Percentiles rank a stretch among this genome's conserved stretches.
These are phyloP conservation scores for Begonia loranthoides DNA, from an alignment of 306 rosid genomes.

Conservation along the genomic window DNA sequence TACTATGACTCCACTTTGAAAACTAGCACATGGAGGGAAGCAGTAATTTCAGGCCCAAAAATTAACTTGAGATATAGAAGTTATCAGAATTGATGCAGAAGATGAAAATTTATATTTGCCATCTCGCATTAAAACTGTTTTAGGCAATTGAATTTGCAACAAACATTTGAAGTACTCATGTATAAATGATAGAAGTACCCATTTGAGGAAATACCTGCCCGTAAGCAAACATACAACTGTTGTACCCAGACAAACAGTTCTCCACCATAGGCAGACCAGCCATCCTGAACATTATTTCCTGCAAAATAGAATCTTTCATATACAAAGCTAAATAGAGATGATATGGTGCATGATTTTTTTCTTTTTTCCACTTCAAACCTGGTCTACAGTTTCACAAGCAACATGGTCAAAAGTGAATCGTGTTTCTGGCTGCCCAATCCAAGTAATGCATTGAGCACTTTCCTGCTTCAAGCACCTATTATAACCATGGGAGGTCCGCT, in stretches of 20 bases:
- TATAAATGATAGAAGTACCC: too few relatives aligned
- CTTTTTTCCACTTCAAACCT: constrained; percentile 30
- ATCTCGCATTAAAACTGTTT: too few relatives aligned
- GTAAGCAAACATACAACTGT: constrained; percentile 96
- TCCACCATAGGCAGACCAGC: constrained; percentile 96
- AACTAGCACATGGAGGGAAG: too few relatives aligned
- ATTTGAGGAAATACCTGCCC: constrained; percentile 60
- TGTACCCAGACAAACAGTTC: constrained; percentile 89
- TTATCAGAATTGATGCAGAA: too few relatives aligned
- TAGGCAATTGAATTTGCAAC: too few relatives aligned
- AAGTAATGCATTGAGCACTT: constrained; percentile 49
- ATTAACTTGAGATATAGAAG: too few relatives aligned
- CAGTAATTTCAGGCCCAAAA: too few relatives aligned
- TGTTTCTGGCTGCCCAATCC: constrained; percentile 85
- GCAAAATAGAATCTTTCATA: constrained; percentile 8
- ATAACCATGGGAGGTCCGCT: constrained; percentile 45
- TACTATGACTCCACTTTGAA: too few relatives aligned
- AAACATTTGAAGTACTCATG: too few relatives aligned
- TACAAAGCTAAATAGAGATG: too few relatives aligned
- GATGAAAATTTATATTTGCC: too few relatives aligned
- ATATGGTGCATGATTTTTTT: neutral
- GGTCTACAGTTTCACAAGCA: constrained; percentile 92
- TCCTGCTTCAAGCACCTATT: constrained; percentile 88
- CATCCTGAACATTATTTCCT: constrained; percentile 92
- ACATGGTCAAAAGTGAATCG: constrained; percentile 92